These are phyloP conservation scores for Tolypocladium amazonense DNA, from an alignment of 2,329 filamentous ascomycete genomes.

Conservation along the genomic window DNA sequence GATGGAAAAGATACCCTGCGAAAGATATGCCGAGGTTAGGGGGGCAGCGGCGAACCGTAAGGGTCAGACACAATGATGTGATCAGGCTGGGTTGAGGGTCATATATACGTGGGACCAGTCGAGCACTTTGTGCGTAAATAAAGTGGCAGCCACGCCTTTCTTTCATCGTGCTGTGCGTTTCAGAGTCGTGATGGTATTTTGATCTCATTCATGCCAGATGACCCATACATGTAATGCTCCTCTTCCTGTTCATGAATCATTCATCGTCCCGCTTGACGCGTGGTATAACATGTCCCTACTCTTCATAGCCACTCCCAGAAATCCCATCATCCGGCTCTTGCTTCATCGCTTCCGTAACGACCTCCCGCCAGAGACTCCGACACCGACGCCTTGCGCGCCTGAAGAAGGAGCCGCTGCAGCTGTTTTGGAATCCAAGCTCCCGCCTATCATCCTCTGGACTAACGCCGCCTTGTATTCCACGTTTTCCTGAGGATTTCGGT, in stretches of 20 bases:
- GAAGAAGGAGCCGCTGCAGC: not conserved
- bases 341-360: slow-evolving; percentile 11
- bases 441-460: slow-evolving; percentile 32
- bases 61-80: not conserved
- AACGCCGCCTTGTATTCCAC: slow-evolving; percentile 30
- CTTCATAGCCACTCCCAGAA: not conserved
- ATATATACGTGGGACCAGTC: not conserved
- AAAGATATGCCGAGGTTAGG: not conserved
- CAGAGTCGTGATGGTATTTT: not conserved
- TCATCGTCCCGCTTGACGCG: not conserved
- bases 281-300: not conserved
- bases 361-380: slow-evolving; percentile 7
- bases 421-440: slow-evolving; percentile 6
- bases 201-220: not conserved
- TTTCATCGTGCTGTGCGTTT: not conserved
- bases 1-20: not conserved
- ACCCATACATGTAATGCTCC: not conserved
- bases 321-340: too few species aligned
- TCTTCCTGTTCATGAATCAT: not conserved
- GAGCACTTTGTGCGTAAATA: not conserved
- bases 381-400: not conserved
- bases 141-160: not conserved
- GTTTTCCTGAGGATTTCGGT: slow-evolving; percentile 37
- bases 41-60: not conserved
- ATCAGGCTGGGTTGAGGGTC: not conserved